Evolutionary conservation across 2,329 filamentous ascomycete species (phyloP).

Genomic region (Pseudogymnoascus sp.): DNA sequence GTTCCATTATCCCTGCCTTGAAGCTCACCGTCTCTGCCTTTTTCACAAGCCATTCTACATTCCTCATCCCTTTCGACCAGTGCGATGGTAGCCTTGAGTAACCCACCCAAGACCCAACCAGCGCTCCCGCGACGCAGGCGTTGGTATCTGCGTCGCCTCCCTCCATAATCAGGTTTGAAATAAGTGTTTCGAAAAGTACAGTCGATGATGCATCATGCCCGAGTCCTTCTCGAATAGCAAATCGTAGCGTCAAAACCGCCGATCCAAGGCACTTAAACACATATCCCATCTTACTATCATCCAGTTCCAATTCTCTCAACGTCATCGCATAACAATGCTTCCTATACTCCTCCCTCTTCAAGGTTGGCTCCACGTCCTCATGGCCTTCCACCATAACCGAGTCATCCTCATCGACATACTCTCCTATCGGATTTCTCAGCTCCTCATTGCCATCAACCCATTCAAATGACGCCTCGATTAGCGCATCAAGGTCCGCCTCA

Average conservation of each 20-base stretch:
- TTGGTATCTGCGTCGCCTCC: slow-evolving; percentile 49
- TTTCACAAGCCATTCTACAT: slow-evolving; percentile 37
- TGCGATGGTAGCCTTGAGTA: slow-evolving; percentile 38
- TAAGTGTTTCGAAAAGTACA: slow-evolving; percentile 37
- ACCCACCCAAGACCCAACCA: slow-evolving; percentile 41
- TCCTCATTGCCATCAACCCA: slow-evolving; percentile 31
- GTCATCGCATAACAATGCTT: slow-evolving; percentile 32
- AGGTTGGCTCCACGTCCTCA: slow-evolving; percentile 18
- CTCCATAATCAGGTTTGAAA: slow-evolving; percentile 41
- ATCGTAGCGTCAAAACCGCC: slow-evolving; percentile 36
- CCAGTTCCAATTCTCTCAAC: slow-evolving; percentile 36
- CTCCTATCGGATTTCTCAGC: slow-evolving; percentile 14
- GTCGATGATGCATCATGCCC: slow-evolving; percentile 17
- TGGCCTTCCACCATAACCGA: neutral
- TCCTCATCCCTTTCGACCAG: slow-evolving; percentile 40
- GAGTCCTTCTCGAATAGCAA: slow-evolving; percentile 31
- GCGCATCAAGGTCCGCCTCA: slow-evolving; percentile 34
- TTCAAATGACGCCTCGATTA: slow-evolving; percentile 32
- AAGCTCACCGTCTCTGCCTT: slow-evolving; percentile 36
- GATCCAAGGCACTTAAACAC: slow-evolving; percentile 46
- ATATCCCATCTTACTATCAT: slow-evolving; percentile 42
- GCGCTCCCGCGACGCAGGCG: slow-evolving; percentile 42
- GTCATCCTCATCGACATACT: neutral
- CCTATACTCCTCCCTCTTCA: slow-evolving; percentile 36
- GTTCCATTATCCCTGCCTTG: slow-evolving; percentile 29